Evolutionary conservation across 148 eudicot species (phyloP).

Genomic region (Nepenthes mirabilis): DNA sequence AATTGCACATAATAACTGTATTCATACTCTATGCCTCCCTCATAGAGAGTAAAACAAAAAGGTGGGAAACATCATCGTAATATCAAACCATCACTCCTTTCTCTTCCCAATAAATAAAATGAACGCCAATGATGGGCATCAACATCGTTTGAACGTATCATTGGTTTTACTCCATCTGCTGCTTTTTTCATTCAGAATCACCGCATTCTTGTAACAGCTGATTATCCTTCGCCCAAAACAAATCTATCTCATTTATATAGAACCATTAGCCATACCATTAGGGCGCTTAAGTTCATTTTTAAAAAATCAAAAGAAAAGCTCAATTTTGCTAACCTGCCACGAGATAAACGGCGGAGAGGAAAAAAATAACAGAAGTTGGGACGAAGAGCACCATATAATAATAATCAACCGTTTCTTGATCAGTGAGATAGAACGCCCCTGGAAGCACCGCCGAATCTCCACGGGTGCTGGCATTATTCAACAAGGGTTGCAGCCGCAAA

Average conservation of each 20-base stretch:
- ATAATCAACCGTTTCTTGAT: slow-evolving; percentile 78
- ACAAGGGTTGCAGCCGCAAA: slow-evolving; percentile 38
- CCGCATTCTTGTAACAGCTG: too few relatives aligned
- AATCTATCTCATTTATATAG: not conserved
- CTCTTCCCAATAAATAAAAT: too few relatives aligned
- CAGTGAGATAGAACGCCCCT: slow-evolving; percentile 71
- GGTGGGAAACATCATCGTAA: too few relatives aligned
- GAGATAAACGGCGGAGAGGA: slow-evolving; percentile 32
- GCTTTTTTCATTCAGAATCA: too few relatives aligned
- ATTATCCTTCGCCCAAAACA: not conserved
- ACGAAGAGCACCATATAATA: slow-evolving; percentile 63
- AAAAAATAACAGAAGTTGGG: slow-evolving; percentile 41
- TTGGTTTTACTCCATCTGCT: too few relatives aligned
- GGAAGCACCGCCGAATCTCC: slow-evolving; percentile 40
- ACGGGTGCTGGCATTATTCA: slow-evolving; percentile 20
- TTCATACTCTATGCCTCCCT: too few relatives aligned
- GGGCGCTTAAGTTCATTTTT: too few relatives aligned
- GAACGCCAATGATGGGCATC: too few relatives aligned
- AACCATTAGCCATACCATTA: not conserved
- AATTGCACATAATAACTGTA: too few relatives aligned
- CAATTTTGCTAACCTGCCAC: slow-evolving; percentile 36
- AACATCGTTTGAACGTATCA: too few relatives aligned
- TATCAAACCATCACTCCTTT: too few relatives aligned
- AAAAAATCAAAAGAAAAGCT: not conserved
- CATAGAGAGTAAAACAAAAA: too few relatives aligned